Conservation (phyloP, 2,329 filamentous ascomycete genomes). For the Beauveria medogensis region DNA sequence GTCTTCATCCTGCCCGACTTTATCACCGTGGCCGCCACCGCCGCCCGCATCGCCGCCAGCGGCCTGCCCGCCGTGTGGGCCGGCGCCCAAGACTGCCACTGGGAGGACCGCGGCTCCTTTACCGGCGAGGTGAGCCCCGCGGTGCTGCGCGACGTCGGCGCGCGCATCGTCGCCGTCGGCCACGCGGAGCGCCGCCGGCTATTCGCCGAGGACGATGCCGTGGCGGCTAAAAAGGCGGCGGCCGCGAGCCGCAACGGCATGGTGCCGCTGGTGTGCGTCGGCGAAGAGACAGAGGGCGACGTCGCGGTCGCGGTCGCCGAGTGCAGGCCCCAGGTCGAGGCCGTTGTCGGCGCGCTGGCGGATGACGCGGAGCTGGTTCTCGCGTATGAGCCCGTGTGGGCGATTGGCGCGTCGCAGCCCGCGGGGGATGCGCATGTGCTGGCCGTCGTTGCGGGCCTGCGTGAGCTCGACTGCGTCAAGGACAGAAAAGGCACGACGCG, state of each 20-base stretch:
- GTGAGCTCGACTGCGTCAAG: constrained; percentile 42
- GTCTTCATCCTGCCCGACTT: constrained; percentile 76
- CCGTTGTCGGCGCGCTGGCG: constrained; percentile 54
- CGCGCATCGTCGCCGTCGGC: constrained; percentile 66
- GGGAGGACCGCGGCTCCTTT: constrained; percentile 62
- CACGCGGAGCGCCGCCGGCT: constrained; percentile 70
- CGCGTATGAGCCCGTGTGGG: constrained; percentile 86
- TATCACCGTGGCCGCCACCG: constrained; percentile 51
- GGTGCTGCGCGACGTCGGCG: constrained; percentile 59
- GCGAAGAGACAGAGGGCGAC: constrained; percentile 54
- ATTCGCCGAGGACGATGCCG: constrained; percentile 66
- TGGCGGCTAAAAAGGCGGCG: constrained; percentile 59
- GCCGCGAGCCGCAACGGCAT: constrained; percentile 62
- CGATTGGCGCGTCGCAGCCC: constrained; percentile 67
- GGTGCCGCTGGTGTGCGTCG: constrained; percentile 72
- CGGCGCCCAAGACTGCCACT: constrained; percentile 70
- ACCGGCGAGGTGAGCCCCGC: constrained; percentile 71
- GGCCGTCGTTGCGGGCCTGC: constrained; percentile 57
- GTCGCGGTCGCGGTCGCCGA: constrained; percentile 50
- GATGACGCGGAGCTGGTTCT: constrained; percentile 61
- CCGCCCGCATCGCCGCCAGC: constrained; percentile 36
- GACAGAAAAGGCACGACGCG: constrained; percentile 50
- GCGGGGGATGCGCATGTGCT: constrained; percentile 66
- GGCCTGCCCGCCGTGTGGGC: constrained; percentile 36
- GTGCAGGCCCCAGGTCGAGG: constrained; percentile 56